phyloP scores from a whole-genome alignment of 129 eudicot species.

The Calendula officinalis region DNA sequence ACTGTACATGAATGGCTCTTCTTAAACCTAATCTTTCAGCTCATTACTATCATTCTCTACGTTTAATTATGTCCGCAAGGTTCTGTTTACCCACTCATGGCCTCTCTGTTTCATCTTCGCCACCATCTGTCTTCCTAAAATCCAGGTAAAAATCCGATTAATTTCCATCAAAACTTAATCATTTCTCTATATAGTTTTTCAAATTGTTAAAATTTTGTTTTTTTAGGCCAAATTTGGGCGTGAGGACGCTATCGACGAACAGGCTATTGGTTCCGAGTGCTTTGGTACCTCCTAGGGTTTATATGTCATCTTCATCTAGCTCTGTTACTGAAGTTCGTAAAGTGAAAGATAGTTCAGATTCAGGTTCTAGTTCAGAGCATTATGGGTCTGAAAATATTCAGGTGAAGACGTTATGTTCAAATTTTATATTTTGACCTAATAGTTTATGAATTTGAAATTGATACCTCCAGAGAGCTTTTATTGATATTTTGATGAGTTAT shows the following conservation, averaged over 20 bases:
- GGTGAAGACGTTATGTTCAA: conserved; percentile 31
- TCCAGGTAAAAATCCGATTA: conserved; percentile 31
- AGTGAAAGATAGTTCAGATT: conserved; percentile 36
- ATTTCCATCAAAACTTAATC: neutral
- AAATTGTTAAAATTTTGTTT: neutral
- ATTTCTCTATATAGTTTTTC: no score
- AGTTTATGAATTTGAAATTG: no score
- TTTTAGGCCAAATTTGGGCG: conserved; percentile 48
- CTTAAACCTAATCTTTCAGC: conserved; percentile 32
- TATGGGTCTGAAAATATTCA: conserved; percentile 99
- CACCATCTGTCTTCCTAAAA: conserved; percentile 24
- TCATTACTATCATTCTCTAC: conserved; percentile 28
- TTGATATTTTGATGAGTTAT: neutral
- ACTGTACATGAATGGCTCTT: conserved; percentile 37
- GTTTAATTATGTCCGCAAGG: conserved; percentile 35
- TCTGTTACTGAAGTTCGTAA: conserved; percentile 48
- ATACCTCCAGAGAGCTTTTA: no score
- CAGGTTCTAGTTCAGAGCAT: conserved; percentile 16
- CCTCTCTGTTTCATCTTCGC: conserved; percentile 11
- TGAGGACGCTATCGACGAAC: conserved; percentile 39
- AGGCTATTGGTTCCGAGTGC: conserved; percentile 40
- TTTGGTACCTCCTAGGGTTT: conserved; percentile 51
- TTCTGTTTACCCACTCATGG: conserved; percentile 22
- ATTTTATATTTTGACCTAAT: neutral
- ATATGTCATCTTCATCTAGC: conserved; percentile 56